A percentile compares a stretch with the other conserved stretches of the same genome.
Conservation (phyloP, 140 eudicot genomes). For the Cichorium intybus region DNA sequence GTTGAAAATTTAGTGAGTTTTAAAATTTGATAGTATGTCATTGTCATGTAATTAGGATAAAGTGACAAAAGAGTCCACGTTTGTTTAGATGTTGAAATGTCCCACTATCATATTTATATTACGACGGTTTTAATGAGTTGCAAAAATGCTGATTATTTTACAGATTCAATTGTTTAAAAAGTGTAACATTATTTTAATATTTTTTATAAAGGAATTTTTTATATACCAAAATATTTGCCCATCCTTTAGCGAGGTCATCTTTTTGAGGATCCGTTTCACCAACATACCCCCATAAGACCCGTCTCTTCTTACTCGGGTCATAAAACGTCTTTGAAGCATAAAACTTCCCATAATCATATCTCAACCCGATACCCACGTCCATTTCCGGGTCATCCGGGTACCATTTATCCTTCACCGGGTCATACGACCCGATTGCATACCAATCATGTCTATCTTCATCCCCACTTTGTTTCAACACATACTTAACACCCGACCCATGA, state of each 20-base stretch:
- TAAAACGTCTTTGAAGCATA: conserved; percentile 60
- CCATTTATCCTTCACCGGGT: conserved; percentile 35
- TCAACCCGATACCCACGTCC: conserved; percentile 57
- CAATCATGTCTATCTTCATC: conserved; percentile 52
- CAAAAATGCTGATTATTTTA: no score
- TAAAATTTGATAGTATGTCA: background rate
- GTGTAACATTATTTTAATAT: no score
- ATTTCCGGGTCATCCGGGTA: conserved; percentile 49
- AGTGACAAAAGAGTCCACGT: no score
- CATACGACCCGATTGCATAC: conserved; percentile 55
- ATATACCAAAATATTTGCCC: conserved; percentile 61
- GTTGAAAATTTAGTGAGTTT: no score
- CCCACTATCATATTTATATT: no score
- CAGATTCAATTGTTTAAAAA: no score
- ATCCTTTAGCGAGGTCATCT: conserved; percentile 43
- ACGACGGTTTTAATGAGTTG: no score
- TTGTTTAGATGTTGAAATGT: no score
- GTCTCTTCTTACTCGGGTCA: conserved; percentile 45
- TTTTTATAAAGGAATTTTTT: no score
- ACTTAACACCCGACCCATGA: conserved; percentile 41
- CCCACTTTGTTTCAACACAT: conserved; percentile 55
- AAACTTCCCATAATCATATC: conserved; percentile 49
- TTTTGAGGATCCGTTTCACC: conserved; percentile 45
- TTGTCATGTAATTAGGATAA: background rate
- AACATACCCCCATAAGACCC: conserved; percentile 61